phyloP scores from a whole-genome alignment of 179 eudicot genomes.

The Nepenthes alata region DNA sequence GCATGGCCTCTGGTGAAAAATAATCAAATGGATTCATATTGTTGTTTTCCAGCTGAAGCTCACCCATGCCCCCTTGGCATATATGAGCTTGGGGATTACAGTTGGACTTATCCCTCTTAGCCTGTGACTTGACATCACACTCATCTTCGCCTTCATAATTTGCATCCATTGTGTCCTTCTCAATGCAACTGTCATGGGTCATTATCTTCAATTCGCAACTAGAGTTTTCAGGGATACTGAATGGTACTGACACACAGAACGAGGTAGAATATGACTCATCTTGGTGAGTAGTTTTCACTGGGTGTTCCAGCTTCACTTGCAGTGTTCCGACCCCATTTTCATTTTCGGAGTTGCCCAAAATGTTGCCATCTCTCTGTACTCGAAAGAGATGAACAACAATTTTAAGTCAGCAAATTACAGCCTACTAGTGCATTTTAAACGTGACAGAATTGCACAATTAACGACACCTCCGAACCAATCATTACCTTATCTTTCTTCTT shows the following conservation, averaged over 20 bases:
- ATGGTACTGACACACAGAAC: slow-evolving; percentile 33
- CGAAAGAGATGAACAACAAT: slow-evolving; percentile 3
- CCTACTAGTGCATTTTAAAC: neutral
- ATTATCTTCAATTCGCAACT: slow-evolving; percentile 38
- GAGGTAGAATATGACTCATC: slow-evolving; percentile 25
- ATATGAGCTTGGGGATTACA: slow-evolving; percentile 25
- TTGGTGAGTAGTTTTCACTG: slow-evolving; percentile 21
- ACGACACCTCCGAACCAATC: neutral
- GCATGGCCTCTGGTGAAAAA: slow-evolving; percentile 1
- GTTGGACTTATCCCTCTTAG: slow-evolving; percentile 43
- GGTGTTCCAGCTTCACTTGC: slow-evolving; percentile 31
- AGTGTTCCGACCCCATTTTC: slow-evolving; percentile 22
- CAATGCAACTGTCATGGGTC: slow-evolving; percentile 33
- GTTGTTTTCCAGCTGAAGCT: slow-evolving; percentile 11
- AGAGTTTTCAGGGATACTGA: slow-evolving; percentile 24
- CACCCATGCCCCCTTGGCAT: slow-evolving; percentile 12
- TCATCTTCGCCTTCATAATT: slow-evolving; percentile 86
- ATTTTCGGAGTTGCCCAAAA: slow-evolving; percentile 10
- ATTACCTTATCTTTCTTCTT: slow-evolving; percentile 56
- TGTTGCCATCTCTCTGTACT: slow-evolving; percentile 26
- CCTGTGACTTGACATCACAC: slow-evolving; percentile 36
- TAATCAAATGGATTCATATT: slow-evolving; percentile 7
- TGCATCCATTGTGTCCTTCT: slow-evolving; percentile 31
- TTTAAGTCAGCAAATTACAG: neutral
- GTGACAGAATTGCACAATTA: neutral